Evolutionary conservation across 345 rosid species (phyloP), one percentile per base, ranked within the genome.

Genomic region (Toxicodendron radicans): DNA sequence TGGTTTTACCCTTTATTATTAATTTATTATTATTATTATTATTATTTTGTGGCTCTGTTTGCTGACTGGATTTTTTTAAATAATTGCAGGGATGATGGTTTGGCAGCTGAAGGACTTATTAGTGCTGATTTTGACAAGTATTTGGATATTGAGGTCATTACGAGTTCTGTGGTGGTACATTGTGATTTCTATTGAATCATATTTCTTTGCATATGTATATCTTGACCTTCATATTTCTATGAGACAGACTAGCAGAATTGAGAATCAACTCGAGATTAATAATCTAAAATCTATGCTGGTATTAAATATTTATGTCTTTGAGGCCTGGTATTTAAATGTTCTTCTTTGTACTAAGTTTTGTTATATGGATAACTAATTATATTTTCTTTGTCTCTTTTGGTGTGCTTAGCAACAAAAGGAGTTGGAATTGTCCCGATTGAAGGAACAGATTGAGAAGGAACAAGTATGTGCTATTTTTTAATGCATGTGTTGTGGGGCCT

Each of bases 381-480:
- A 51, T 63, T 73, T 58, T 32, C 75, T 38, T 23, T n/a, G n/a
- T 35, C 73, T 79, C 54, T 64, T 24, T 70, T 85, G 68, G 65
- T 75, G 52, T 81, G 71, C 53, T 61, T 79, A 92, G 99, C 88
- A 80, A 74, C 90, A 91, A 73, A 95, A 91, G 84, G 97, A 91
- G 90, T 78, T 88, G 88, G 95, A 95, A 80, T 69, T 95, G 75
- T 86, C 89, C 61, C 82, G 1, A 71, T 80, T 95, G 86, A 91
- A 91, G 82, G 92, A 95, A 71, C 94, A 82, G 76, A 88, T 91
- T 83, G 89, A 91, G 81, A 91, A 86, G 86, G 99, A 92, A 86
- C 86, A 90, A 92, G 99, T 93, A 79, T 23, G 61, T 58, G 58
- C 57, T 67, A 57, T 43, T 61, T 72, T 60, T 13, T 12, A 58